Percentiles rank a stretch among this genome's conserved stretches.
These are phyloP conservation scores for Cicer yamashitae DNA, from an alignment of 306 rosid species.

Conservation along the genomic window DNA sequence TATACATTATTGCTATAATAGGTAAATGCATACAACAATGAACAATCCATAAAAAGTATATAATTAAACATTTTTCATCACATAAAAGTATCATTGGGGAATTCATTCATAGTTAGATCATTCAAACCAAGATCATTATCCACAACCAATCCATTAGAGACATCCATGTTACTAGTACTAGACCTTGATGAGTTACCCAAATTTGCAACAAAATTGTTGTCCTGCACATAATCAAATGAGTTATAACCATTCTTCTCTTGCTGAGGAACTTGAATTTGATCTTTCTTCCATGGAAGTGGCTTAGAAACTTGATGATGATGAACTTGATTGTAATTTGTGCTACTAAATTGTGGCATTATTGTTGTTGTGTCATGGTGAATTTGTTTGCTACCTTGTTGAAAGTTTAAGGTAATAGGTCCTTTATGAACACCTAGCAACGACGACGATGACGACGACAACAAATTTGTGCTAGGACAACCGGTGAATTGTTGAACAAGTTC, in stretches of 20 bases:
- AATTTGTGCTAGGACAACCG: slow-evolving; percentile 60
- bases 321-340: slow-evolving; percentile 27
- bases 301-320: slow-evolving; percentile 41
- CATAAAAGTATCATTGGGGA: slow-evolving; percentile 43
- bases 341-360: slow-evolving; percentile 18
- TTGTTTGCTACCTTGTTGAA: slow-evolving; percentile 54
- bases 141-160: slow-evolving; percentile 45
- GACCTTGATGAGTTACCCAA: slow-evolving; percentile 35
- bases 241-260: slow-evolving; percentile 41
- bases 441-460: slow-evolving; percentile 45
- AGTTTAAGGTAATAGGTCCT: slow-evolving; percentile 77
- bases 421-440: slow-evolving; percentile 55
- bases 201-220: slow-evolving; percentile 24
- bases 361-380: slow-evolving; percentile 30
- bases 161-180: slow-evolving; percentile 37
- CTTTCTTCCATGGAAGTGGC: slow-evolving; percentile 38
- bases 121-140: slow-evolving; percentile 46
- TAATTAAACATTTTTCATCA: slow-evolving; percentile 33
- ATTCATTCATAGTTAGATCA: slow-evolving; percentile 46
- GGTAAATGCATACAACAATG: slow-evolving; percentile 23
- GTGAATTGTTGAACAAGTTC: slow-evolving; percentile 88
- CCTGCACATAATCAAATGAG: slow-evolving; percentile 37
- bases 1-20: slow-evolving; percentile 17
- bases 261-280: slow-evolving; percentile 25
- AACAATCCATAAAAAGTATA: slow-evolving; percentile 15